Evolutionary conservation across 768 basidiomycete genomes (phyloP), one percentile per base, ranked within the genome.

Genomic region (Cantharellus anzutake): DNA sequence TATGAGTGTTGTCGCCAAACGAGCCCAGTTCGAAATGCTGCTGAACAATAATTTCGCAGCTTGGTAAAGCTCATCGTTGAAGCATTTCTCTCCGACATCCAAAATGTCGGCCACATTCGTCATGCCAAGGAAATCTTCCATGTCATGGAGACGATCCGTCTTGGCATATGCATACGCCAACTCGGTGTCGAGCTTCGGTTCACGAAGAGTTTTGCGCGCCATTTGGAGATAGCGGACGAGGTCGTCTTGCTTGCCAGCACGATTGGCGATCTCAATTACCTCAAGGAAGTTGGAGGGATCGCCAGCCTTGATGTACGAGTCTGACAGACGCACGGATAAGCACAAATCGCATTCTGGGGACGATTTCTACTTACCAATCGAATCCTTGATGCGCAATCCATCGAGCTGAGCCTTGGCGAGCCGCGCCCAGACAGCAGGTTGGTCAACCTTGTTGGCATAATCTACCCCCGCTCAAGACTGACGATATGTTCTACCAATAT

Each of bases 381-480:
- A 82, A 66, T 99, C 94, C 72, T 97, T 98, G 74, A 99, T 88
- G 50, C 96, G 88, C 57, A 98, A 79, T 64, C 96, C 96, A 68
- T 99, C 96, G 56, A 99, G 79, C 70, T 99, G 96, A 29, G 96
- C 96, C 71, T 99, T 99, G n/a, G 88, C 96, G 64, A 99, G 79
- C 57, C 96, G 74, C 65, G 87, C 91, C 96, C 96, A 99, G 14
- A 98, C 94, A 64, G 89, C 91, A 41, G 96, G 91, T 69, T 82
- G 79, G 74, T 97, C 89, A 71, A 97, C 85, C 76, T 96, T 98
- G 75, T 80, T 86, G 60, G 96, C 96, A 64, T 88, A 99, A 58
- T 96, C 90, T 64, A 90, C 76, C 60, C 92, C 67, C 96, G 90
- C 67, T 99, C 96, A 63, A 99, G 84, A 37, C 89, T 92, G 53